Evolutionary conservation across 306 rosid species (phyloP).

Genomic region (Trichosanthes truncata): DNA sequence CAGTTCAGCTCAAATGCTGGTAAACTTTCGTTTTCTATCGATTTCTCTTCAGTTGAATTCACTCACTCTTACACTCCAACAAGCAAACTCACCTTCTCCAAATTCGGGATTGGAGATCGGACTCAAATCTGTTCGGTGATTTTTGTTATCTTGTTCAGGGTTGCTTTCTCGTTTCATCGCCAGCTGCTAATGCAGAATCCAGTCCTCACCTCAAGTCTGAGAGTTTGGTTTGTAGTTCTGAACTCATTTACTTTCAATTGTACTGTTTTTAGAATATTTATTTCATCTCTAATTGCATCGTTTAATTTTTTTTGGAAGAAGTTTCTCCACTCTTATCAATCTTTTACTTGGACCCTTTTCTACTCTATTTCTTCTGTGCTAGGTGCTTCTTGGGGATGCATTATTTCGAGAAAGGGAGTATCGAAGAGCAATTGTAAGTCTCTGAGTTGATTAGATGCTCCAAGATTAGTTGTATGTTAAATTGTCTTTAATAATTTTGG

Average conservation of each 20-base stretch:
- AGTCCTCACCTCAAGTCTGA: constrained; percentile 74
- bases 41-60: not conserved
- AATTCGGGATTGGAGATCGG: not conserved
- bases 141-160: constrained; percentile 28
- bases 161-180: constrained; percentile 93
- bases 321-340: not conserved
- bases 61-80: not conserved
- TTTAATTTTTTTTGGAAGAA: not conserved
- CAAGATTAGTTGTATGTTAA: not conserved
- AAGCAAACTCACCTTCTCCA: not conserved
- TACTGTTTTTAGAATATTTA: not conserved
- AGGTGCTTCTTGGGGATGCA: constrained; percentile 84
- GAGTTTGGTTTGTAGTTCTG: constrained; percentile 51
- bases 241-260: not conserved
- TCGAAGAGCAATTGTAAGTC: constrained; percentile 83
- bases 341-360: not conserved
- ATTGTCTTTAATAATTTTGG: not conserved
- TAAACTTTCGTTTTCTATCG: constrained; percentile 14
- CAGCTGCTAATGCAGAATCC: constrained; percentile 72
- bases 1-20: constrained; percentile 94
- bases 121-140: not conserved
- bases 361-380: not conserved
- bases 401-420: constrained; percentile 71
- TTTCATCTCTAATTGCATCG: not conserved
- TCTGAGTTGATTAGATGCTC: not conserved